Percentiles rank a stretch among this genome's conserved stretches.
Conservation (phyloP, 352 stramenopile species). For the Phytophthora pini region DNA sequence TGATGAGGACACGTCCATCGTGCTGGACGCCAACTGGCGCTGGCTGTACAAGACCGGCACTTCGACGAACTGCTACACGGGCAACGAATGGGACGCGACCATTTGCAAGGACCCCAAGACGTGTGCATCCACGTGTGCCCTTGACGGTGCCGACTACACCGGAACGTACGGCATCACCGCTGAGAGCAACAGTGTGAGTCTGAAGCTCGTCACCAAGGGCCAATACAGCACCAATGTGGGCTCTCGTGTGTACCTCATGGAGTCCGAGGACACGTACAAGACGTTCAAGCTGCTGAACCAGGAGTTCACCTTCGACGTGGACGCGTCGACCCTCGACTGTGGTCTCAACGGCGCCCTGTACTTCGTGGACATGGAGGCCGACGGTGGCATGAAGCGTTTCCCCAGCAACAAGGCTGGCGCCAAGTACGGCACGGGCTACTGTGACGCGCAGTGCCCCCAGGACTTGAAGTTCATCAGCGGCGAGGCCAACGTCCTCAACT, state of each 20-base stretch:
- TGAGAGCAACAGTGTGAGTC: slow-evolving; percentile 26
- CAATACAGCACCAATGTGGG: slow-evolving; percentile 56
- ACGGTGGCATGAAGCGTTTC: slow-evolving; percentile 42
- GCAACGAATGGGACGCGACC: slow-evolving; percentile 46
- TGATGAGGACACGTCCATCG: slow-evolving; percentile 49
- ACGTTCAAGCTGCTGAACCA: slow-evolving; percentile 63
- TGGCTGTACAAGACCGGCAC: slow-evolving; percentile 52
- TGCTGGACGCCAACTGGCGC: slow-evolving; percentile 69
- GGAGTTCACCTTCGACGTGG: slow-evolving; percentile 74
- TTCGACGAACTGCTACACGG: slow-evolving; percentile 59
- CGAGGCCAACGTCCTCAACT: slow-evolving; percentile 63
- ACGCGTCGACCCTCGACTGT: slow-evolving; percentile 54
- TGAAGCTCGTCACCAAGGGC: slow-evolving; percentile 58
- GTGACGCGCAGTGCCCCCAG: slow-evolving; percentile 60
- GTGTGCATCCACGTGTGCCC: slow-evolving; percentile 47
- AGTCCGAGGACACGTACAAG: slow-evolving; percentile 45
- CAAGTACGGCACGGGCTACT: slow-evolving; percentile 37
- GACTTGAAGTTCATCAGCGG: slow-evolving; percentile 74
- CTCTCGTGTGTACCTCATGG: slow-evolving; percentile 61
- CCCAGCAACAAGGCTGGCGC: slow-evolving; percentile 28
- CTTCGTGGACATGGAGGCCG: slow-evolving; percentile 66
- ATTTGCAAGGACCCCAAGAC: slow-evolving; percentile 50
- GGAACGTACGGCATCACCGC: slow-evolving; percentile 53
- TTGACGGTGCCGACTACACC: slow-evolving; percentile 62
- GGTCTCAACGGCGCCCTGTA: slow-evolving; percentile 67